Base-by-base conservation (phyloP, 257 asterid species). In the Solanum bulbocastanum region DNA sequence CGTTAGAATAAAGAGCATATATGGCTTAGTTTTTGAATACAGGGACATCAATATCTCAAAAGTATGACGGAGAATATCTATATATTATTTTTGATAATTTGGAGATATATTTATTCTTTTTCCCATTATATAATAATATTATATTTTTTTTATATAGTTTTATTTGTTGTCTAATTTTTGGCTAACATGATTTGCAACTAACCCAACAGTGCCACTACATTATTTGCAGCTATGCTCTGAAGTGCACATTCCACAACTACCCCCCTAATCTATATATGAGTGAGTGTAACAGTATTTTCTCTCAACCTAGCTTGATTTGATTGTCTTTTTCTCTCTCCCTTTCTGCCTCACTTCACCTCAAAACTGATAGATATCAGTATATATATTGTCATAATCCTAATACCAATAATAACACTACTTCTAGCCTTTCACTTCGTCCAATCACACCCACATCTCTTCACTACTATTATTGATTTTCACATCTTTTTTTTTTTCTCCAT, bases 371-470 rank as follows among this genome's bases (percentile, higher is more conserved):
- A 82, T 82, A 82, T 49, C 86, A 82, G 86, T 82, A 20, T 78
- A 76, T 76, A 76, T 46, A 82, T 49, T 81, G 85, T 82, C 86
- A 49, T 49, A 82, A 82, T 82, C 86, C 86, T 82, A 82, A 22
- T 82, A 82, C 68, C 65, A 82, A 82, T 49, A 30, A 82, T 82
- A 82, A 82, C 71, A 49, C 79, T 65, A 69, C 76, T 69, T 33
- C 39, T 82, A 82, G 86, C 86, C 71, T 82, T 82, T 82, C 86
- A 82, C 46, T 49, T 82, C 86, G 49, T 82, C 86, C 86, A 82
- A 82, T 82, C 86, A 82, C 85, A 82, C 86, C 69, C 71, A 46
- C 44, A 82, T 49, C 86, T 49, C 86, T 82, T 82, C 42, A 49
- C 11, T 42, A 82, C 86, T 49, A n/a, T 49, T 49, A 27, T 35